These are phyloP conservation scores for Apiosordaria backusii DNA, from an alignment of 495 filamentous ascomycete genomes.

Conservation along the genomic window DNA sequence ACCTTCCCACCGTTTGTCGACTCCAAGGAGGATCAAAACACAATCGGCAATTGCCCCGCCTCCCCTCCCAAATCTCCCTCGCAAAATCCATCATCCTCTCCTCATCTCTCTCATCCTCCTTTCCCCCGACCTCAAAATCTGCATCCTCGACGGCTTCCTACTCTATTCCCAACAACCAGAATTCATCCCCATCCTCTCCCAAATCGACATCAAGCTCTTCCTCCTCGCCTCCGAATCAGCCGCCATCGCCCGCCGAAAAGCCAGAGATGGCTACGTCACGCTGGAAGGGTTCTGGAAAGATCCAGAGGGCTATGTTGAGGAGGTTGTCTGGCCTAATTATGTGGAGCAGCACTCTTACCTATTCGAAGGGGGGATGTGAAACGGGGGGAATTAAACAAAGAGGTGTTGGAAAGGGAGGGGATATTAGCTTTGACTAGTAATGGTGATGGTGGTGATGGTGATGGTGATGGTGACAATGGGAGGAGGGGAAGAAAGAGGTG, in stretches of 20 bases:
- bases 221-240: conserved; percentile 57
- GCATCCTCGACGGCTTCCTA: conserved; percentile 78
- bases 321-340: conserved; percentile 94
- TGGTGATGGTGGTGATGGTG: conserved; percentile 15
- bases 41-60: conserved; percentile 49
- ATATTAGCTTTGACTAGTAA: conserved; percentile 50
- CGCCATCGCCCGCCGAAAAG: conserved; percentile 65
- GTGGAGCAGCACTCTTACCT: conserved; percentile 72
- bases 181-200: conserved; percentile 43
- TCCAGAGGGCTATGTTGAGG: conserved; percentile 89
- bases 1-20: conserved; percentile 60
- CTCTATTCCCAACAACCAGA: conserved; percentile 53
- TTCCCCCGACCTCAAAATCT: conserved; percentile 35
- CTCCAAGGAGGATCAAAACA: conserved; percentile 77
- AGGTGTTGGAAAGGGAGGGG: conserved; percentile 40
- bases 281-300: conserved; percentile 90
- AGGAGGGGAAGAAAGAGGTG: too few relatives aligned
- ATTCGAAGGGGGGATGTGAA: conserved; percentile 65
- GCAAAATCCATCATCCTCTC: conserved; percentile 77
- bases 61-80: conserved; percentile 40
- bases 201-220: conserved; percentile 73
- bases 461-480: conserved; percentile 25
- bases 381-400: conserved; percentile 44
- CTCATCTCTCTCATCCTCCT: conserved; percentile 23
- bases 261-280: conserved; percentile 80